Percentiles rank a stretch among this genome's conserved stretches.
These are phyloP conservation scores for Erucastrum elatum DNA, from an alignment of 345 rosid species.

Conservation along the genomic window DNA sequence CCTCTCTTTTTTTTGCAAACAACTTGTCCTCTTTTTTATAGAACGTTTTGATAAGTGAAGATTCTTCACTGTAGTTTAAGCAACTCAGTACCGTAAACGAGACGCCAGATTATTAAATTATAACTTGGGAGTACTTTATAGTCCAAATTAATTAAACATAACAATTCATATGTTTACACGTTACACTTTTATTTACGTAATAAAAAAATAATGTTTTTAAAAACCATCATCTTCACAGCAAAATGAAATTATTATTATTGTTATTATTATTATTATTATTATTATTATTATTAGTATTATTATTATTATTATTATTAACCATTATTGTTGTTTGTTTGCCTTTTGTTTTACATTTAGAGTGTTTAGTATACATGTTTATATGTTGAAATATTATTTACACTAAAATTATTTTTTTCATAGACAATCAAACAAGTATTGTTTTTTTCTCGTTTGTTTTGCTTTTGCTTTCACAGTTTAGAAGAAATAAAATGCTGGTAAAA, in stretches of 20 bases:
- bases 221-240: background rate
- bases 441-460: background rate
- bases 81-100: conserved; percentile 17
- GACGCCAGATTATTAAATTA: background rate
- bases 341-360: background rate
- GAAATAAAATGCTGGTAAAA: background rate
- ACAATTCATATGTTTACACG: background rate
- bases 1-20: background rate
- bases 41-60: conserved; percentile 5
- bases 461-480: background rate
- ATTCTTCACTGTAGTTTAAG: conserved; percentile 28
- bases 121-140: background rate
- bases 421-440: background rate
- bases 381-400: background rate
- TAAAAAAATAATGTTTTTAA: background rate
- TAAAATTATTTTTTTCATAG: background rate
- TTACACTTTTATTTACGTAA: background rate
- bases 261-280: background rate
- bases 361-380: background rate
- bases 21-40: background rate
- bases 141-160: background rate
- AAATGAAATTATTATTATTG: background rate
- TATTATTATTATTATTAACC: background rate
- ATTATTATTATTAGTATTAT: background rate
- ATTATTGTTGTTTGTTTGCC: background rate